Evolutionary conservation across 2,329 filamentous ascomycete species (phyloP), one percentile per base, ranked within the genome.

Genomic region (Huntiella moniliformis): DNA sequence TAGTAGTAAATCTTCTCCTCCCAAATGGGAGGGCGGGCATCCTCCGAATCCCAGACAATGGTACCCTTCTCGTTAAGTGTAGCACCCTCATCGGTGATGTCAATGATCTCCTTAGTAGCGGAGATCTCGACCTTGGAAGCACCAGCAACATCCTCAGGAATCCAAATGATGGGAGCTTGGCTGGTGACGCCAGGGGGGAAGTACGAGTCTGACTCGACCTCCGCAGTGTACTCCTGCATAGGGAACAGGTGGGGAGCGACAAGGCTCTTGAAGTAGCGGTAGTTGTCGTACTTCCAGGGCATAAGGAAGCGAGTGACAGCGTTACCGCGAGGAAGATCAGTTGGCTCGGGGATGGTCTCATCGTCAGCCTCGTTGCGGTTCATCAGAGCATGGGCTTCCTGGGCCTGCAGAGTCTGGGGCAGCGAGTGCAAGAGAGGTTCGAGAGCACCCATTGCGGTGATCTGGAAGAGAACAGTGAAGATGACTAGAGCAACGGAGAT

Each of bases 1-100:
- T 63, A 67, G 53, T 67, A 67, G 49, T 63, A 61, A 51, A 63
- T 53, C 60, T 66, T 67, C 55, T 66, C 63, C 5, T 55, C 58
- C 58, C 62, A 65, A 44, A 67, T 63, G 2, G 64, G 64, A 42
- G 64, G 64, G 48, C 64, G 58, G 12, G 63, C 62, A 15, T 54
- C 58, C 50, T 62, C 60, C 1, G 57, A 56, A 39, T 66, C 64
- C 64, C 64, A 67, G 17, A 56, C 52, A 8, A 66, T 56, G 17
- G 62, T 58, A 52, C 64, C 64, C 63, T 84, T 80, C 54, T 79
- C 77, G 52, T 77, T 77, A 4, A 88, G 61, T 42, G 63, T 70
- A 38, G 80, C 80, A 13, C 78, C 80, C 53, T 84, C 80, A 53
- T 94, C 85, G 0, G 82, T 87, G 52, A 92, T 88, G 1, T 78